phyloP scores from a whole-genome alignment of 805 yeast species.

The Diddensiella santjacobensis region DNA sequence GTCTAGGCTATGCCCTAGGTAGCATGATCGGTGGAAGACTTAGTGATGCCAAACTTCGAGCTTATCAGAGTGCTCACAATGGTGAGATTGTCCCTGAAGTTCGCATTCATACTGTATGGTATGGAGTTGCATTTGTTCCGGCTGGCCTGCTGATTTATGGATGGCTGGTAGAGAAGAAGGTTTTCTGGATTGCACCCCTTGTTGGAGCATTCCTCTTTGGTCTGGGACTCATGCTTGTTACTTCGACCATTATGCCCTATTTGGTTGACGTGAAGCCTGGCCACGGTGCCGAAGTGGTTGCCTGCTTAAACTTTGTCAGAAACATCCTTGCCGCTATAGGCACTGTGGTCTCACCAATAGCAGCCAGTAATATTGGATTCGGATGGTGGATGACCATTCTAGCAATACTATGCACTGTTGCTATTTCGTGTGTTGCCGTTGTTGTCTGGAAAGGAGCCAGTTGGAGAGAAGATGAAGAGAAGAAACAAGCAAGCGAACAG shows the following conservation, averaged over 20 bases:
- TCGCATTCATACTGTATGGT: slow-evolving; percentile 2
- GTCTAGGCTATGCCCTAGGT: slow-evolving; percentile 6
- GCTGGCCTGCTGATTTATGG: slow-evolving; percentile 4
- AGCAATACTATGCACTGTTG: not conserved
- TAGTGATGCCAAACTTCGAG: slow-evolving; percentile 1
- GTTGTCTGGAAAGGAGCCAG: not conserved
- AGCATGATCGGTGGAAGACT: not conserved
- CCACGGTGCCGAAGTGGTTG: slow-evolving; percentile 3
- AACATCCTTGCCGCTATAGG: slow-evolving; percentile 3
- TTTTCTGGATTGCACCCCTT: slow-evolving; percentile 5
- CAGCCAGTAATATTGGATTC: slow-evolving; percentile 4
- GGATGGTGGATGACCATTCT: slow-evolving; percentile 6
- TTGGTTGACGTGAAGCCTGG: slow-evolving; percentile 3
- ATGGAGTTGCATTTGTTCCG: slow-evolving; percentile 2
- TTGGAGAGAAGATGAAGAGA: not conserved
- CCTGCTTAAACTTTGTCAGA: slow-evolving; percentile 1
- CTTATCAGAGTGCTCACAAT: not conserved
- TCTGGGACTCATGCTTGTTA: slow-evolving; percentile 2
- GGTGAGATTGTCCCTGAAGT: not conserved
- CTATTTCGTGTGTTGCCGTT: not conserved
- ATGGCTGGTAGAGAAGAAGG: slow-evolving; percentile 3
- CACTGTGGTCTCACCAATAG: slow-evolving; percentile 1
- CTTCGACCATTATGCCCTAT: slow-evolving; percentile 4
- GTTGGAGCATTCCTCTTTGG: slow-evolving; percentile 5
- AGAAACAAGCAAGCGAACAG: not conserved